Evolutionary conservation across 768 basidiomycete species (phyloP).

Genomic region (Rhizopogon sp.): DNA sequence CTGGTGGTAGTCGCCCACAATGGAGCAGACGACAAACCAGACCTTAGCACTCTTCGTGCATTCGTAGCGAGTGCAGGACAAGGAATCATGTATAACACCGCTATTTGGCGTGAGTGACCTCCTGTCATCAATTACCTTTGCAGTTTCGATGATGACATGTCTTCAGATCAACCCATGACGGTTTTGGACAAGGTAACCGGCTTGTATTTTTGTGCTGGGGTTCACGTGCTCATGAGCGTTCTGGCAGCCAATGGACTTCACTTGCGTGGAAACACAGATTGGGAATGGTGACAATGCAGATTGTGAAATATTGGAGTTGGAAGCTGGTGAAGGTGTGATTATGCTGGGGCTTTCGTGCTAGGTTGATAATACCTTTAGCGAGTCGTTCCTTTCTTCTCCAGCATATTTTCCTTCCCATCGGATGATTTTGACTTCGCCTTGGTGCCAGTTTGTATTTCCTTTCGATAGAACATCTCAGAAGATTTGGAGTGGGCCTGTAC

Average conservation of each 20-base stretch:
- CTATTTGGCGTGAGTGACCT: slow-evolving; percentile 80
- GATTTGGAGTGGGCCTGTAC: slow-evolving; percentile 59
- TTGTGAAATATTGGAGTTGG: slow-evolving; percentile 79
- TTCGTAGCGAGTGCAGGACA: slow-evolving; percentile 80
- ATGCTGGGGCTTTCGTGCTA: slow-evolving; percentile 14
- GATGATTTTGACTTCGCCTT: slow-evolving; percentile 45
- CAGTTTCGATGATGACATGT: slow-evolving; percentile 5
- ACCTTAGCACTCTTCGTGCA: slow-evolving; percentile 68
- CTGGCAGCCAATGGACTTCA: slow-evolving; percentile 64
- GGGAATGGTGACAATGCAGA: slow-evolving; percentile 73
- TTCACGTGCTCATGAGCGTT: slow-evolving; percentile 13
- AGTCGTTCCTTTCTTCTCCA: slow-evolving; percentile 30
- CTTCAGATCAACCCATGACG: slow-evolving; percentile 88
- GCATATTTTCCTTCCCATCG: slow-evolving; percentile 58
- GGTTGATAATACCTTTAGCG: too few species aligned
- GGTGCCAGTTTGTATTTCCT: slow-evolving; percentile 64
- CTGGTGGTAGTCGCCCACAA: slow-evolving; percentile 86
- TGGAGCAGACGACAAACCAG: slow-evolving; percentile 70
- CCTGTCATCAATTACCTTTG: background rate
- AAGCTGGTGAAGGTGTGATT: slow-evolving; percentile 25
- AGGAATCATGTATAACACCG: slow-evolving; percentile 80
- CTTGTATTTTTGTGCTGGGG: slow-evolving; percentile 1
- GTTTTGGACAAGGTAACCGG: slow-evolving; percentile 64
- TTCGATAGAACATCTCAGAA: slow-evolving; percentile 79
- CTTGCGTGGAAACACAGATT: slow-evolving; percentile 93